phyloP scores from a whole-genome alignment of 208 protist genomes.

The Acanthamoeba culbertsoni region DNA sequence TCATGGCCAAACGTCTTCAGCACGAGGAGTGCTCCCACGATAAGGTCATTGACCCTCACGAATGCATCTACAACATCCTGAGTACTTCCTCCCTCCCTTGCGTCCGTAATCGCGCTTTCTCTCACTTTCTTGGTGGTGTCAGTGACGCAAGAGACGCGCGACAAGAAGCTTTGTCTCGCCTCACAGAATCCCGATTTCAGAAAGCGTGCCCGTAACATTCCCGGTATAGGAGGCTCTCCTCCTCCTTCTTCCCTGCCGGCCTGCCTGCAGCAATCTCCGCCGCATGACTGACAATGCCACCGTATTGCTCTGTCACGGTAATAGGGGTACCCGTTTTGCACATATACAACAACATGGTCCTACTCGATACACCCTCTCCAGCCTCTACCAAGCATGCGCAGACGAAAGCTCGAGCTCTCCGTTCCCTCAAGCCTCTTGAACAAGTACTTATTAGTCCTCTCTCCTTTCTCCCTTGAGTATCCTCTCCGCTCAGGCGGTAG shows the following conservation, averaged over 20 bases:
- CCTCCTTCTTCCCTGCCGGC: neutral
- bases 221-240: neutral
- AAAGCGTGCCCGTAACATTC: neutral
- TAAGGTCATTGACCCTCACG: neutral
- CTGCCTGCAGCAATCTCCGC: too few relatives aligned
- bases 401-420: neutral
- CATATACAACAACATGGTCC: slow-evolving; percentile 34
- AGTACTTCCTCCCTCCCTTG: neutral
- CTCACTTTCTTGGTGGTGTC: neutral
- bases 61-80: slow-evolving; percentile 10
- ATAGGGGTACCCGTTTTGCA: neutral
- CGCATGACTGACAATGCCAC: too few relatives aligned
- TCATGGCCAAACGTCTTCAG: slow-evolving; percentile 46
- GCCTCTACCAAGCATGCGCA: neutral
- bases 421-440: neutral
- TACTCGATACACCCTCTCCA: neutral
- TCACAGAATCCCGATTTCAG: neutral
- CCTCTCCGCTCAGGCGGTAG: neutral
- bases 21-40: slow-evolving; percentile 29
- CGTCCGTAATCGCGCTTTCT: neutral
- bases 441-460: neutral
- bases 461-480: neutral
- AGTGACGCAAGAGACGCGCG: neutral
- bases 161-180: slow-evolving; percentile 25
- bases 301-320: too few relatives aligned